phyloP scores from a whole-genome alignment of 768 basidiomycete genomes.

The Psilocybe azurescens region DNA sequence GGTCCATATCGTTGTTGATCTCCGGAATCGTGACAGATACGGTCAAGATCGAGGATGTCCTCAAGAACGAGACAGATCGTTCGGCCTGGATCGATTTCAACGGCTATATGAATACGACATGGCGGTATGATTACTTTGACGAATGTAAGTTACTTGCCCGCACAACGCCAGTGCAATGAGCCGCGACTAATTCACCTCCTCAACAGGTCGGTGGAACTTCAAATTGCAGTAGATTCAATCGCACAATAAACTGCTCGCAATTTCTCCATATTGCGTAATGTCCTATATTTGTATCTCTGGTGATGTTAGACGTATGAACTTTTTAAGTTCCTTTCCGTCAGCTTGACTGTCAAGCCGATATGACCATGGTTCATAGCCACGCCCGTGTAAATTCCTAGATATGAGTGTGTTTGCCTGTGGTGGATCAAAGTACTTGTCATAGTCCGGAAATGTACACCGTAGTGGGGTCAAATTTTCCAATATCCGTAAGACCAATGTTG shows the following conservation, averaged over 20 bases:
- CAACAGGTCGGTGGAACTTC: slow-evolving; percentile 26
- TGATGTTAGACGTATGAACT: not conserved
- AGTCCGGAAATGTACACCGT: not conserved
- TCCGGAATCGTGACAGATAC: slow-evolving; percentile 15
- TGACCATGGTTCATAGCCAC: not conserved
- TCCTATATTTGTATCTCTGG: not conserved
- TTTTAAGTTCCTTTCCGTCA: not conserved
- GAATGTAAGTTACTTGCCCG: slow-evolving; percentile 25
- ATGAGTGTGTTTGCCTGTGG: not conserved
- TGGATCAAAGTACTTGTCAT: not conserved
- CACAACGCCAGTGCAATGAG: not conserved
- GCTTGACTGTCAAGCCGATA: not conserved
- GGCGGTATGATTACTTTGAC: slow-evolving; percentile 30
- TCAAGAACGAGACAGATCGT: slow-evolving; percentile 28
- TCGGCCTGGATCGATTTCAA: slow-evolving; percentile 31
- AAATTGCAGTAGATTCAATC: slow-evolving; percentile 14
- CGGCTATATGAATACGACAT: slow-evolving; percentile 32
- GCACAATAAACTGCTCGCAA: not conserved
- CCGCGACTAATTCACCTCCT: slow-evolving; percentile 4
- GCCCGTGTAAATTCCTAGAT: not conserved
- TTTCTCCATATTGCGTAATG: not conserved
- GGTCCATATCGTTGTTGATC: not conserved
- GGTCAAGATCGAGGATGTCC: slow-evolving; percentile 31
- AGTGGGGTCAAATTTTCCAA: not conserved
- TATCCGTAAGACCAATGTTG: not conserved